These are phyloP conservation scores for Pseudocercospora vitis DNA, from an alignment of 2,329 filamentous ascomycete genomes.

Conservation along the genomic window DNA sequence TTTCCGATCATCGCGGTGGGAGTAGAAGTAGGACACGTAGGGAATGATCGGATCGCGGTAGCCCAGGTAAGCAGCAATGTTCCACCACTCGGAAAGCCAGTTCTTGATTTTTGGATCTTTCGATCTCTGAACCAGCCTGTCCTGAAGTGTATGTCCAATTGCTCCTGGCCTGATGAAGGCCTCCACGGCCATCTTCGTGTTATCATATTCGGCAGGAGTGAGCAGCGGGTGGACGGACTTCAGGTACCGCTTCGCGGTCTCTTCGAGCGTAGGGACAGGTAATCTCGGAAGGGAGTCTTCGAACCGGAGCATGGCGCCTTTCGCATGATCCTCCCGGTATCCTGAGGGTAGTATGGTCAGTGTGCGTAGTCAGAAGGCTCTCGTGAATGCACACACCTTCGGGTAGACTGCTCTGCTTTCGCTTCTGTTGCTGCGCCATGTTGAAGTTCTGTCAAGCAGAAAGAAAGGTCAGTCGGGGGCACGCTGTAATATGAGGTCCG, in stretches of 20 bases:
- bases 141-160: slow-evolving; percentile 78
- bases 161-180: slow-evolving; percentile 89
- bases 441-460: slow-evolving; percentile 19
- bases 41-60: slow-evolving; percentile 96
- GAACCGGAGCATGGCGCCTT: slow-evolving; percentile 78
- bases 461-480: slow-evolving; percentile 10
- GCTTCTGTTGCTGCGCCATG: slow-evolving; percentile 38
- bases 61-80: slow-evolving; percentile 83
- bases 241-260: slow-evolving; percentile 77
- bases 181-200: slow-evolving; percentile 77
- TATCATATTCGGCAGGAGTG: slow-evolving; percentile 65
- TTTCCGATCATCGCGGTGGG: slow-evolving; percentile 87
- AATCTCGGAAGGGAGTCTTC: slow-evolving; percentile 80
- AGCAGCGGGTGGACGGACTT: slow-evolving; percentile 77
- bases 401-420: slow-evolving; percentile 50
- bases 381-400: slow-evolving; percentile 45
- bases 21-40: slow-evolving; percentile 99
- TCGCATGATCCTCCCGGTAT: slow-evolving; percentile 76
- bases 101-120: slow-evolving; percentile 82
- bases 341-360: slow-evolving; percentile 48
- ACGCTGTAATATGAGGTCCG: background rate
- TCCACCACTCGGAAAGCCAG: slow-evolving; percentile 99
- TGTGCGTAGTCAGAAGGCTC: background rate
- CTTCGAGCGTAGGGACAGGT: slow-evolving; percentile 77
- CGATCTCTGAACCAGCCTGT: slow-evolving; percentile 76